These are phyloP conservation scores for Mortierella polycephala DNA, from an alignment of 371 early-diverging fungal species.

Conservation along the genomic window DNA sequence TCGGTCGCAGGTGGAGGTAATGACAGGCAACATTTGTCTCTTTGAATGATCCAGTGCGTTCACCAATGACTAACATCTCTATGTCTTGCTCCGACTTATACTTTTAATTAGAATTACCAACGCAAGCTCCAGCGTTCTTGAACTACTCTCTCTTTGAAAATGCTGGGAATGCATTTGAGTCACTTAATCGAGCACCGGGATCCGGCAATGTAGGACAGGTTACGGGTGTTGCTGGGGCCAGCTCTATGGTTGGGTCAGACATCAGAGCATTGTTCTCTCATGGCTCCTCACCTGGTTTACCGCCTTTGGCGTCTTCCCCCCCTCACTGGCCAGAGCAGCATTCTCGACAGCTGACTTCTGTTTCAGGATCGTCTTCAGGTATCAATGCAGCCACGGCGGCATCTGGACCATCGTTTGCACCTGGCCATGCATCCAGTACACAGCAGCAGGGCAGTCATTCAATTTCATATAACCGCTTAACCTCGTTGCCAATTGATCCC, in stretches of 20 bases:
- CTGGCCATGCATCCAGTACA: slow-evolving; percentile 1
- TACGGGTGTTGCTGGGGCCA: slow-evolving; percentile 6
- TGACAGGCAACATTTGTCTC: neutral
- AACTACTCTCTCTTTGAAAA: slow-evolving; percentile 50
- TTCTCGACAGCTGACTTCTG: slow-evolving; percentile 32
- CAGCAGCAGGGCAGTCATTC: slow-evolving; percentile 15
- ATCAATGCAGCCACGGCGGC: neutral
- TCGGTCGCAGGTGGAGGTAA: slow-evolving; percentile 48
- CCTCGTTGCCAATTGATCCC: slow-evolving; percentile 41
- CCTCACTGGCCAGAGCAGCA: slow-evolving; percentile 51
- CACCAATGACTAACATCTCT: neutral
- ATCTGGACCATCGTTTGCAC: slow-evolving; percentile 16
- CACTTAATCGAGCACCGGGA: slow-evolving; percentile 16
- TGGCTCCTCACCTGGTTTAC: slow-evolving; percentile 23
- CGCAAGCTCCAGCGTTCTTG: slow-evolving; percentile 30
- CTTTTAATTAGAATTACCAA: slow-evolving; percentile 18
- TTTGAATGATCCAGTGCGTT: neutral
- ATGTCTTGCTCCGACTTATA: neutral
- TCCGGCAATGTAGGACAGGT: slow-evolving; percentile 11
- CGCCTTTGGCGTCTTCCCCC: slow-evolving; percentile 36
- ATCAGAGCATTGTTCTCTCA: slow-evolving; percentile 44
- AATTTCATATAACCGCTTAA: slow-evolving; percentile 25
- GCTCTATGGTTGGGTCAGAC: slow-evolving; percentile 39
- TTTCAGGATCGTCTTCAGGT: slow-evolving; percentile 22
- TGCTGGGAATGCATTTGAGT: slow-evolving; percentile 50